Evolutionary conservation across 768 basidiomycete genomes (phyloP), one percentile per base, ranked within the genome.

Genomic region (Scleroderma citrinum): DNA sequence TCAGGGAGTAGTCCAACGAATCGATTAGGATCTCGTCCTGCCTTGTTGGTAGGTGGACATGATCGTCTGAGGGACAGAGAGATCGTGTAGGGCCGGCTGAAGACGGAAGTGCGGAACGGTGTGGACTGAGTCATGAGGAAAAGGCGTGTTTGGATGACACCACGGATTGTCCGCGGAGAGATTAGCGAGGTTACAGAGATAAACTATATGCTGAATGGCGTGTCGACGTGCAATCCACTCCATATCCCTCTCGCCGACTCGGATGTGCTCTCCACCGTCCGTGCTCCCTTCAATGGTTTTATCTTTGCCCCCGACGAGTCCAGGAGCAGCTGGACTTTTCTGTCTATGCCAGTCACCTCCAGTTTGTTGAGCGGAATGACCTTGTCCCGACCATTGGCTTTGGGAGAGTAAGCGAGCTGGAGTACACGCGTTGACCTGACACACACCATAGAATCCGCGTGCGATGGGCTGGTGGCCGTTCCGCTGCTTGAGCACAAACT

Each of bases 221-320:
- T 78, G 58, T 82, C 79, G 55, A 86, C 86, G 58, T 94, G 92
- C 53, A 93, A 68, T 17, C 91, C 89, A 62, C 85, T 87, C 91
- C 90, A 93, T 55, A 93, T 88, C 46, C 92, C 92, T 64, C 92
- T 82, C 10, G 87, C 75, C 16, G 88, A 77, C 69, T 89, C 87
- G 44, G 85, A 82, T 24, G 77, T 80, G 60, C 86, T 89, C 72
- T 88, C 82, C 24, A 95, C 85, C 16, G 77, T 74, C 51, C 80
- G 68, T 1, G 61, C 59, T 41, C 72, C 78, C 64, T 92, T 91
- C 60, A 93, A 70, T 13, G 83, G 75, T 62, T 82, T 83, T 49
- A 94, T 92, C 68, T 90, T 88, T 39, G 84, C 80, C 20, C 92
- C 92, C 6, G 89, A 92, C 30, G 92, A 81, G 66, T 92, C 90